These are phyloP conservation scores for Aspergillus kassunensis DNA, from an alignment of 495 filamentous ascomycete species.

Conservation along the genomic window DNA sequence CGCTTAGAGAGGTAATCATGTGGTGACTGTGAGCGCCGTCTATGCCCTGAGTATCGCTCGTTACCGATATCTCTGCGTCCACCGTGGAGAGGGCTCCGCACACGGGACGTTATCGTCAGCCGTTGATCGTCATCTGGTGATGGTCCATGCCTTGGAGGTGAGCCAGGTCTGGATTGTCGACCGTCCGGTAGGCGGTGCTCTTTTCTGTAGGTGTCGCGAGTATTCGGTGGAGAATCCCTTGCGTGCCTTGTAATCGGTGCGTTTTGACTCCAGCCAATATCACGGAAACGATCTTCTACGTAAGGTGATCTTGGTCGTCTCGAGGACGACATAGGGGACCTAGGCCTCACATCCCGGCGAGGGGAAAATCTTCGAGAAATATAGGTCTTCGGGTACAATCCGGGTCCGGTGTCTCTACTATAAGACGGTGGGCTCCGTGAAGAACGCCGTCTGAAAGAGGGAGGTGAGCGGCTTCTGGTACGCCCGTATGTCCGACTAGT, in stretches of 20 bases:
- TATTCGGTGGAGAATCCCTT: slow-evolving; percentile 30
- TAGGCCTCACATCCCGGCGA: slow-evolving; percentile 41
- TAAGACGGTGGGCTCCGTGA: slow-evolving; percentile 45
- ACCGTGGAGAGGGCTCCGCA: slow-evolving; percentile 24
- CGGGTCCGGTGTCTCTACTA: slow-evolving; percentile 31
- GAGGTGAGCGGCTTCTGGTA: slow-evolving; percentile 43
- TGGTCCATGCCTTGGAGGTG: slow-evolving; percentile 24
- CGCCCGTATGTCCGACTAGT: slow-evolving; percentile 33
- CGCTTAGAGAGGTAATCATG: slow-evolving; percentile 24
- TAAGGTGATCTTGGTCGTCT: slow-evolving; percentile 47
- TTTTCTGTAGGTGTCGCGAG: slow-evolving; percentile 24
- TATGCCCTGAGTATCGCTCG: slow-evolving; percentile 7
- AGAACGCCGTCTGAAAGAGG: slow-evolving; percentile 40
- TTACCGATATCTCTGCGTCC: slow-evolving; percentile 17
- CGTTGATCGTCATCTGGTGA: slow-evolving; percentile 14
- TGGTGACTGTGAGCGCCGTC: slow-evolving; percentile 28
- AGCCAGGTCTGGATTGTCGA: slow-evolving; percentile 25
- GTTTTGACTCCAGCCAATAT: slow-evolving; percentile 30
- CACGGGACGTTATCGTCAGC: slow-evolving; percentile 12
- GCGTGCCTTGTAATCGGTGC: slow-evolving; percentile 32
- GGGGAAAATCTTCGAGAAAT: slow-evolving; percentile 46
- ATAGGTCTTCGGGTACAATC: slow-evolving; percentile 33
- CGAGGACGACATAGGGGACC: slow-evolving; percentile 35
- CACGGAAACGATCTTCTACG: slow-evolving; percentile 30
- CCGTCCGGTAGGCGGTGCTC: slow-evolving; percentile 18